Conservation (phyloP, 176 grass and related monocot species). For the Cenchrus purpureus region DNA sequence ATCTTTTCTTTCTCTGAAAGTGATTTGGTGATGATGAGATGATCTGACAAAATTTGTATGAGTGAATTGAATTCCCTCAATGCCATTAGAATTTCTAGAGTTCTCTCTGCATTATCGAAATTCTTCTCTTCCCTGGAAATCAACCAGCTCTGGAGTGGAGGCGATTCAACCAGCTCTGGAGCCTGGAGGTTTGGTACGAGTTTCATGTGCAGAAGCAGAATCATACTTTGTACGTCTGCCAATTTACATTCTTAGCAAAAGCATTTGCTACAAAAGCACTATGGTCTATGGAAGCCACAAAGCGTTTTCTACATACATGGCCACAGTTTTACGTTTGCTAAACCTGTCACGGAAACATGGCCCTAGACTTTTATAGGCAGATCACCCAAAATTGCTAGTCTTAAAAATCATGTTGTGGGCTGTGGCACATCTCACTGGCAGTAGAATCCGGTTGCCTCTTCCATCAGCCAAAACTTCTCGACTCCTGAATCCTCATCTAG, state of each 20-base stretch:
- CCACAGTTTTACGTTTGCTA: not conserved
- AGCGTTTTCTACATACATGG: not conserved
- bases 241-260: conserved; percentile 1
- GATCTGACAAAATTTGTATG: too few relatives aligned
- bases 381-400: conserved; percentile 20
- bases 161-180: not conserved
- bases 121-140: too few relatives aligned
- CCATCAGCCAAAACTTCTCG: not conserved
- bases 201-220: not conserved
- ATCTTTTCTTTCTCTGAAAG: too few relatives aligned
- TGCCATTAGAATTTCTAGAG: too few relatives aligned
- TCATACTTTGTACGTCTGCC: not conserved
- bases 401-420: not conserved
- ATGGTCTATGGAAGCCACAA: too few relatives aligned
- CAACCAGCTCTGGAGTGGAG: not conserved
- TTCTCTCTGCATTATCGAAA: too few relatives aligned
- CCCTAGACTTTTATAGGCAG: not conserved
- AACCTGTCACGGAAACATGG: not conserved
- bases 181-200: not conserved
- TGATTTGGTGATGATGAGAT: too few relatives aligned
- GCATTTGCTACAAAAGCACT: not conserved
- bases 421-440: not conserved
- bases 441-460: not conserved
- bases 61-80: too few relatives aligned
- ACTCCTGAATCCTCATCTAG: conserved; percentile 12